Percentiles rank a stretch among this genome's conserved stretches.
Evolutionary conservation across 345 rosid species (phyloP).

Genomic region (Eucalyptus lansdowneana): DNA sequence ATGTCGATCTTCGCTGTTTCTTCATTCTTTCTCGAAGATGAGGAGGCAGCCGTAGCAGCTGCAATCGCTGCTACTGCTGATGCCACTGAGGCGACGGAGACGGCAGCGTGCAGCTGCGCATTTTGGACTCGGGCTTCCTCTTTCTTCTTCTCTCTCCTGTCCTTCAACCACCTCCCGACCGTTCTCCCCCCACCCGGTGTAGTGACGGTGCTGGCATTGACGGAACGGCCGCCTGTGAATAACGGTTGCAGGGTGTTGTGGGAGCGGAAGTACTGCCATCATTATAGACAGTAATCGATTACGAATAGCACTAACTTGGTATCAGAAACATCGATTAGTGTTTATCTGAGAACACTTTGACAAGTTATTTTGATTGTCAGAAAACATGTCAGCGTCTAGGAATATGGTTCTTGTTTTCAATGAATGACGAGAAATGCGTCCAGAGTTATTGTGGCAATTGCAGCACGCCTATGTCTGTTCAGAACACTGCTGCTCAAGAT

Average conservation of each 20-base stretch:
- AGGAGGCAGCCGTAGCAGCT: constrained; percentile 69
- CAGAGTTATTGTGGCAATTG: neutral
- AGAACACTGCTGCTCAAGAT: neutral
- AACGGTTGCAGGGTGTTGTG: constrained; percentile 80
- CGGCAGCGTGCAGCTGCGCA: constrained; percentile 83
- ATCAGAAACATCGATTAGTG: neutral
- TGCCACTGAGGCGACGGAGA: constrained; percentile 90
- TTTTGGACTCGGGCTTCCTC: constrained; percentile 80
- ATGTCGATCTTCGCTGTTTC: constrained; percentile 58
- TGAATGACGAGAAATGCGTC: neutral
- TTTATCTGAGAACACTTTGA: neutral
- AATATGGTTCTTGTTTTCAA: neutral
- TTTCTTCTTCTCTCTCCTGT: constrained; percentile 88
- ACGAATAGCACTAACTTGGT: neutral
- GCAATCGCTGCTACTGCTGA: constrained; percentile 82
- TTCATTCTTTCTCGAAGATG: constrained; percentile 47
- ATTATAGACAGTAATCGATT: neutral
- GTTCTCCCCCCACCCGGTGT: constrained; percentile 72
- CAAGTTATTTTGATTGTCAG: neutral
- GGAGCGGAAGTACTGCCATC: constrained; percentile 59
- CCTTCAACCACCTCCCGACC: constrained; percentile 94
- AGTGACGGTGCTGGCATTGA: constrained; percentile 16
- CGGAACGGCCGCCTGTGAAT: constrained; percentile 41
- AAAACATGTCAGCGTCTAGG: neutral
- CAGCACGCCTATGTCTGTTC: neutral